phyloP scores from a whole-genome alignment of 2,329 filamentous ascomycete species.

The Talaromyces pinophilus region DNA sequence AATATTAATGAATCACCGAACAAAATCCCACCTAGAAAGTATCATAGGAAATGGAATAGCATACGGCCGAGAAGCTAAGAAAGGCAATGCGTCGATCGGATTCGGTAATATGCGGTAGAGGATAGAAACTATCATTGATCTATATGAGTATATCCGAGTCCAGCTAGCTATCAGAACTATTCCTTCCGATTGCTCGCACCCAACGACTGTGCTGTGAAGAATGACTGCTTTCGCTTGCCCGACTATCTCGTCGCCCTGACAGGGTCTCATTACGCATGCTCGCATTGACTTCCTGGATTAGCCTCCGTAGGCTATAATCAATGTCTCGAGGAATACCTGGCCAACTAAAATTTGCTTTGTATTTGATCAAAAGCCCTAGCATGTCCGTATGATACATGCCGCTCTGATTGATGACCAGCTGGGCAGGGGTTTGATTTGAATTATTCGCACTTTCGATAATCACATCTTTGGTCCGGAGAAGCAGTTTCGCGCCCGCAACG shows the following conservation, averaged over 20 bases:
- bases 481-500: not conserved
- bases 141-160: not conserved
- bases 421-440: conserved; percentile 1
- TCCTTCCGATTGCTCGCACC: not conserved
- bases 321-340: not conserved
- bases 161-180: not conserved
- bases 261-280: not conserved
- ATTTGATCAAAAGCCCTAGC: conserved; percentile 7
- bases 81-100: not conserved
- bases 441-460: conserved; percentile 14
- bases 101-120: not conserved
- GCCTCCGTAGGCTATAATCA: not conserved
- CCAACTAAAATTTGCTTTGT: conserved; percentile 13
- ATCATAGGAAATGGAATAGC: too few relatives aligned
- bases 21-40: too few relatives aligned
- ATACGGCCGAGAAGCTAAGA: too few relatives aligned
- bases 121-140: not conserved
- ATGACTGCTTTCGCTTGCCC: conserved; percentile 5
- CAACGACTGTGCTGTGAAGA: not conserved
- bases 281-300: not conserved
- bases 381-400: not conserved
- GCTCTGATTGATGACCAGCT: conserved; percentile 5
- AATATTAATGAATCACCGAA: not conserved
- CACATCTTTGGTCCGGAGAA: conserved; percentile 11
- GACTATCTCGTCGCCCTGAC: not conserved